Base-by-base conservation (phyloP, 192 early-diverging fungal species). In the Entrophospora sp. region DNA sequence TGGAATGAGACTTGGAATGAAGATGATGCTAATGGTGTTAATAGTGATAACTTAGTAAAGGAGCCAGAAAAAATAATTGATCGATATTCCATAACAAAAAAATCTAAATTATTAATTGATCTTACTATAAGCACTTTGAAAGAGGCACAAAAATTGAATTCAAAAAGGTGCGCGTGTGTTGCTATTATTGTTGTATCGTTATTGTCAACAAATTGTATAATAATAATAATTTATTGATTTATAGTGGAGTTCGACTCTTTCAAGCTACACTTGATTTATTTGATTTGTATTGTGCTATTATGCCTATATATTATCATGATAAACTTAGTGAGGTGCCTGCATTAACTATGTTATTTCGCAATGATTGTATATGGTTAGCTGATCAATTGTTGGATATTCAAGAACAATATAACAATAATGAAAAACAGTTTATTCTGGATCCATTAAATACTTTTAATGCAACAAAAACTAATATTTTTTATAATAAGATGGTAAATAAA, bases 321-420 rank as follows among this genome's bases (percentile, higher is more conserved):
- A 66, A 76, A n/a, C 74, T 85, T 14, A 63, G 74, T 2, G 61
- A 73, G n/a, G 67, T 71, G 22, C 82, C 86, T n/a, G 78, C 83
- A 16, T 53, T 79, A 37, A 48, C 83, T 0, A 75, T 90, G 45
- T 59, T 91, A 32, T 87, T 91, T 56, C 73, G 76, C 42, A 91
- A 88, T 31, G 87, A 91, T 56, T 87, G 85, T 61, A 76, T 79
- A 49, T 91, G 85, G 75, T 68, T 88, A 60, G 73, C 79, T 18
- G 22, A 59, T 9, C 76, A 84, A 57, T 70, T 81, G 16, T 51
- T 67, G 22, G 66, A 79, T 30, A 25, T 69, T 6, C 75, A 78
- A 14, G 71, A 75, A 2, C 44, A 69, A 37, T 75, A 73, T 22
- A 64, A 60, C n/a, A 42, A 68, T 28, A 58, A 20, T 64, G 62